Conservation (phyloP, 139 green algal species). For the Tetratostichococcus sp. region DNA sequence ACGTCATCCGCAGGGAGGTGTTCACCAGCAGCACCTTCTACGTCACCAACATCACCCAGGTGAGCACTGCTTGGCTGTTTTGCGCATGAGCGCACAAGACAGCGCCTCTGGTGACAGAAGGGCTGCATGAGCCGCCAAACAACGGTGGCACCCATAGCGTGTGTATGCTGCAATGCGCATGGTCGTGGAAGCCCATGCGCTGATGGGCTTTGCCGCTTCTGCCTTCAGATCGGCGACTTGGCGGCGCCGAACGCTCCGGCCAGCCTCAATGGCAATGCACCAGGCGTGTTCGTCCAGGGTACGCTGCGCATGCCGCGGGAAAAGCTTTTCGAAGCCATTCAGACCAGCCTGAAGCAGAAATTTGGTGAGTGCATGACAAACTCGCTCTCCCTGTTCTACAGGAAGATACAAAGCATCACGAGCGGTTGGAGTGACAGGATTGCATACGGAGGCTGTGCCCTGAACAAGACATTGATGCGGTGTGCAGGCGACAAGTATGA, state of each 20-base stretch:
- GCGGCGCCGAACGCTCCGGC: too few species aligned
- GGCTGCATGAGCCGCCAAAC: too few species aligned
- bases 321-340: constrained; percentile 51
- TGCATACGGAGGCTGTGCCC: not conserved
- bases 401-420: too few species aligned
- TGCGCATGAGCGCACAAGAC: too few species aligned
- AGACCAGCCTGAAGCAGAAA: constrained; percentile 33
- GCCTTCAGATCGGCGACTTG: not conserved
- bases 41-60: constrained; percentile 63
- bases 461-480: too few species aligned
- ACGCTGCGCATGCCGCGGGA: constrained; percentile 70
- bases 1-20: constrained; percentile 59
- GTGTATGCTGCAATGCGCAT: too few species aligned
- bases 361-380: constrained; percentile 28
- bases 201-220: too few species aligned
- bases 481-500: constrained; percentile 68
- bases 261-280: not conserved
- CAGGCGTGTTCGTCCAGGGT: constrained; percentile 51
- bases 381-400: not conserved
- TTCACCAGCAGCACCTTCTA: constrained; percentile 79
- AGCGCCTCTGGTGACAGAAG: too few species aligned
- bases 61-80: not conserved
- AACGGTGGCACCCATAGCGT: too few species aligned
- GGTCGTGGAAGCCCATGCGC: too few species aligned
- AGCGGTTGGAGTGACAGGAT: too few species aligned